These are phyloP conservation scores for Chalaropsis ovoidea DNA, from an alignment of 2,329 filamentous ascomycete genomes.

Conservation along the genomic window DNA sequence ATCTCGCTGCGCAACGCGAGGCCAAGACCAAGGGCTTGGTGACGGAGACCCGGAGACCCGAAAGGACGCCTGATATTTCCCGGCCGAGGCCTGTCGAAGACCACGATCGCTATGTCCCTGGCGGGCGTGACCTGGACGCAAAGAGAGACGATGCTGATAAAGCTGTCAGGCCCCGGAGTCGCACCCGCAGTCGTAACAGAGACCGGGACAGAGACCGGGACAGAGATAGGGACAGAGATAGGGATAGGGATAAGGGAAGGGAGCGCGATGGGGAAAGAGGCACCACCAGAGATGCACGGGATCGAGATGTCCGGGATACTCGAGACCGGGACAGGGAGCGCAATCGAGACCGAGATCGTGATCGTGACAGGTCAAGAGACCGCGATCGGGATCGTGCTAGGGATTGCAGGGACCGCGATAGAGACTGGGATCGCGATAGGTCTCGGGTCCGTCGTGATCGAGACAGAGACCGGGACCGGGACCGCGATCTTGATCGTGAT, in stretches of 20 bases:
- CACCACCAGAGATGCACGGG: conserved; percentile 28
- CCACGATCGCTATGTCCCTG: conserved; percentile 40
- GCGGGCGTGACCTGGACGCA: conserved; percentile 34
- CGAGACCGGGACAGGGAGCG: conserved; percentile 33
- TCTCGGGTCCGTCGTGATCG: conserved; percentile 27
- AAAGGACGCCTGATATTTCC: conserved; percentile 38
- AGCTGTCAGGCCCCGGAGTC: conserved; percentile 29
- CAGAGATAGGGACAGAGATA: not conserved
- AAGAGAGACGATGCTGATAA: conserved; percentile 19
- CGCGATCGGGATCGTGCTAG: conserved; percentile 32
- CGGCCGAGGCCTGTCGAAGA: conserved; percentile 29
- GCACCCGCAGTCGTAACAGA: conserved; percentile 31
- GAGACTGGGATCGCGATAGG: conserved; percentile 17
- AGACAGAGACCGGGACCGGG: conserved; percentile 29
- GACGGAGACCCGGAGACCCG: conserved; percentile 29
- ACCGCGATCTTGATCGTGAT: conserved; percentile 26
- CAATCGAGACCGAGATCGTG: conserved; percentile 30
- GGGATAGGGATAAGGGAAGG: not conserved
- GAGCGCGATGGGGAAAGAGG: conserved; percentile 32
- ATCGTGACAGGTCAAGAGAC: conserved; percentile 29
- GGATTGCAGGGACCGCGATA: conserved; percentile 29
- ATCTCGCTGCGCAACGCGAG: conserved; percentile 51
- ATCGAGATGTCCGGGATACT: conserved; percentile 30
- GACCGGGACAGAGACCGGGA: conserved; percentile 28
- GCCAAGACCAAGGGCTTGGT: conserved; percentile 50